These are phyloP conservation scores for Talaromyces borbonicus DNA, from an alignment of 495 filamentous ascomycete genomes.

Conservation along the genomic window DNA sequence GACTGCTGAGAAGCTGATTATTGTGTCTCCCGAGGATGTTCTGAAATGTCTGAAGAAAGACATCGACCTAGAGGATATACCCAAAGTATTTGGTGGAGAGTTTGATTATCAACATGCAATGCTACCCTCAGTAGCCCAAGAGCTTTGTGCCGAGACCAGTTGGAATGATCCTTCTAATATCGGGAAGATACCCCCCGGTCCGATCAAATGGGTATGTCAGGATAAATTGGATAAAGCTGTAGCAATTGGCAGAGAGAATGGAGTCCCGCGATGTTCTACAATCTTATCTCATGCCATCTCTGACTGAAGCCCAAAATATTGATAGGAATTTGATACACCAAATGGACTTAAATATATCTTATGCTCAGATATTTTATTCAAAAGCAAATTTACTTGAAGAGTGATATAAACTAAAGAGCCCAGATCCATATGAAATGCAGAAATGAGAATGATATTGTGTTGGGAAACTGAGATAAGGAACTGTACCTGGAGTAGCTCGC, in stretches of 20 bases:
- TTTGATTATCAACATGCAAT: background rate
- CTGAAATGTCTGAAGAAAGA: background rate
- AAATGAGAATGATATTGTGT: no score
- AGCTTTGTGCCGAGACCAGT: background rate
- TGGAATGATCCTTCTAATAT: background rate
- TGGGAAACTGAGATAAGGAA: no score
- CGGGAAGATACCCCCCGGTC: background rate
- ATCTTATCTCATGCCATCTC: no score
- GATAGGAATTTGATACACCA: no score
- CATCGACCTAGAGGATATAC: background rate
- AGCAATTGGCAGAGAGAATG: background rate
- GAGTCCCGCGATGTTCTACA: no score
- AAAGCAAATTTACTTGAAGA: no score
- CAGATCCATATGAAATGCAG: no score
- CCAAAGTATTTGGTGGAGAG: background rate
- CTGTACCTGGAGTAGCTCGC: no score
- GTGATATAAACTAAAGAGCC: no score
- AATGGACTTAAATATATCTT: no score
- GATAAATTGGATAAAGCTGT: background rate
- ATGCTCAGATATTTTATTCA: no score
- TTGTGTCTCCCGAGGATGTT: background rate
- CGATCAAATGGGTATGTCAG: background rate
- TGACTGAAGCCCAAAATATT: no score
- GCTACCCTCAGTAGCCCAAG: background rate
- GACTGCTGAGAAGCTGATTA: background rate